Evolutionary conservation across 495 filamentous ascomycete genomes (phyloP), one percentile per base, ranked within the genome.

Genomic region (Hypomontagnella submonticulosa): DNA sequence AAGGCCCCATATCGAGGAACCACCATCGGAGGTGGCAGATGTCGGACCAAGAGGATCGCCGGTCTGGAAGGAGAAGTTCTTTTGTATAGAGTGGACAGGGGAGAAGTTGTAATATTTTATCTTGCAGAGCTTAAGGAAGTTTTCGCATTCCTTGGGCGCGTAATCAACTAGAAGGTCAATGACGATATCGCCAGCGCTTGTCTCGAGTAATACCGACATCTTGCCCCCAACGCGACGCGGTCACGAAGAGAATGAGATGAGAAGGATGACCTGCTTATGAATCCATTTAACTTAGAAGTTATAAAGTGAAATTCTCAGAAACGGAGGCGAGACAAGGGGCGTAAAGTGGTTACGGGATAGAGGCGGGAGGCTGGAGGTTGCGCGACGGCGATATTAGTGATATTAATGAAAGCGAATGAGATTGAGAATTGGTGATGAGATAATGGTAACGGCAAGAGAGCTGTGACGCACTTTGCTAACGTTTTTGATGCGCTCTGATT

Each of bases 101-200:
- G 92, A 88, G 74, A 93, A 97, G 81, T 97, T 97, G 86, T 97
- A 97, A 78, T 97, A 97, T 81, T 96, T 97, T 77, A 92, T 80
- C 75, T 97, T 97, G 85, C 93, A 97, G 69, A 97, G 90, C 86
- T 97, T 97, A 19, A 97, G 81, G 78, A 97, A 97, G 84, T 97
- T 97, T 76, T 96, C 90, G 79, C 93, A 97, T 71, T 90, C 86
- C 67, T 89, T 92, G 12, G 93, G 93, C 30, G 91, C 91, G 69
- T 92, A 89, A 69, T 95, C 90, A 43, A 93, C 87, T 54, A 96
- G 77, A 19, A 97, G 84, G 77, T 97, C 93, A 72, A 97, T 91
- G 66, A 96, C 92, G 71, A 97, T 89, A 79, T 97, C 93, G 67
- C 93, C 93, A 5, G 90, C 84, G 37, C 91, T 96, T 37, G 94